Percentiles rank a stretch among this genome's conserved stretches.
Evolutionary conservation across 164 flowering plant genomes (phyloP).

Genomic region (Tetrastigma voinierianum): DNA sequence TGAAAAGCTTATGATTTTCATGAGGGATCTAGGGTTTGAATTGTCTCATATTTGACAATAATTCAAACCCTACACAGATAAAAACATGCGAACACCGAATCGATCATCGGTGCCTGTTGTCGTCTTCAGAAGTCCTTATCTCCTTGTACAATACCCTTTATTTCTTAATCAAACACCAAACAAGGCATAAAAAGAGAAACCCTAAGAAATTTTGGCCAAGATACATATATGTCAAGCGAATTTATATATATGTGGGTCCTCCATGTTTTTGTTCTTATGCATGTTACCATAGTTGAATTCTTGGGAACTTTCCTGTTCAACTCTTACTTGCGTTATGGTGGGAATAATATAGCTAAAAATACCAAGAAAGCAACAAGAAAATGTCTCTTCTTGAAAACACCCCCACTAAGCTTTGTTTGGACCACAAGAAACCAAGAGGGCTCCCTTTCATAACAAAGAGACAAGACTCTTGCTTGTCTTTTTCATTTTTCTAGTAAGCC

Average conservation of each 20-base stretch:
- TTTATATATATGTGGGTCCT: conserved; percentile 1
- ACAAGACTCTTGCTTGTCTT: conserved; percentile 4
- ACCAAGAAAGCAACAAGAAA: conserved; percentile 1
- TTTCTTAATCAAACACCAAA: not conserved
- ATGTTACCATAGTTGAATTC: not conserved
- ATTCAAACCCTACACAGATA: not conserved
- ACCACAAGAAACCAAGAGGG: conserved; percentile 1
- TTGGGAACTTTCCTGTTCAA: not conserved
- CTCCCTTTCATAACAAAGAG: not conserved
- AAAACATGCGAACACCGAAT: not conserved
- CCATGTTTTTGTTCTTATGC: not conserved
- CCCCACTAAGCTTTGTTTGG: conserved; percentile 12
- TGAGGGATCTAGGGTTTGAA: no score
- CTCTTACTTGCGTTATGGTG: not conserved
- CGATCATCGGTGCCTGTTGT: not conserved
- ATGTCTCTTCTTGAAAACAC: conserved; percentile 5
- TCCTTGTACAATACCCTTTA: not conserved
- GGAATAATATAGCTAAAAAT: not conserved
- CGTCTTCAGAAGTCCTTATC: not conserved
- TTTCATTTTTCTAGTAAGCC: not conserved
- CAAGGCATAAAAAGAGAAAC: not conserved
- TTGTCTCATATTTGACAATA: no score
- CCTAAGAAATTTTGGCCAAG: not conserved
- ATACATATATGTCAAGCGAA: not conserved
- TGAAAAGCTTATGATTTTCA: not conserved